Conservation (phyloP, 2,329 filamentous ascomycete genomes). For the Fusarium sp. region DNA sequence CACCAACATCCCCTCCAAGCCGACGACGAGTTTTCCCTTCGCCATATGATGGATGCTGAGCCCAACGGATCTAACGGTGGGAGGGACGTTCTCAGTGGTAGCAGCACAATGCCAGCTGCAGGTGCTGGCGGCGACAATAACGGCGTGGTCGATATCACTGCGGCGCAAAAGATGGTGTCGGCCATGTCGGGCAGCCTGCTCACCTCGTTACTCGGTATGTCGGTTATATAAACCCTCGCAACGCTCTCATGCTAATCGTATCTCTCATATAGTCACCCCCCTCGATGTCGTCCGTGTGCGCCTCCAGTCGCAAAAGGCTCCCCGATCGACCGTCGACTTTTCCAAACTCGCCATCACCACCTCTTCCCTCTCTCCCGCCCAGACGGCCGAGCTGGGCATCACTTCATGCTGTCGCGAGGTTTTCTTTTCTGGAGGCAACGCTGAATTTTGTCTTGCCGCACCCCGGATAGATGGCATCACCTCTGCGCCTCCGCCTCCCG, state of each 20-base stretch:
- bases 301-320: constrained; percentile 79
- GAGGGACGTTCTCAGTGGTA: constrained; percentile 8
- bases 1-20: constrained; percentile 38
- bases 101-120: constrained; percentile 12
- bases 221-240: background rate
- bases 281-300: constrained; percentile 97
- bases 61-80: constrained; percentile 22
- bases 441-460: constrained; percentile 81
- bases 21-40: constrained; percentile 45
- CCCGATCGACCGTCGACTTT: constrained; percentile 61
- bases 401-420: constrained; percentile 96
- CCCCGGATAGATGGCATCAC: constrained; percentile 60
- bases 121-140: constrained; percentile 31
- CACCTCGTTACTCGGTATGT: constrained; percentile 85
- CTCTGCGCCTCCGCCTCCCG: constrained; percentile 57
- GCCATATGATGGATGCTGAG: constrained; percentile 42
- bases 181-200: constrained; percentile 90
- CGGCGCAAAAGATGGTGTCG: constrained; percentile 92
- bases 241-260: constrained; percentile 13
- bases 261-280: constrained; percentile 74
- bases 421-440: constrained; percentile 91
- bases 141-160: constrained; percentile 73
- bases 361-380: constrained; percentile 72
- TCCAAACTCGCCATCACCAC: constrained; percentile 65
- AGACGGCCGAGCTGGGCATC: constrained; percentile 83